phyloP scores from a whole-genome alignment of 208 protist genomes.

The Trypanosoma caninum region DNA sequence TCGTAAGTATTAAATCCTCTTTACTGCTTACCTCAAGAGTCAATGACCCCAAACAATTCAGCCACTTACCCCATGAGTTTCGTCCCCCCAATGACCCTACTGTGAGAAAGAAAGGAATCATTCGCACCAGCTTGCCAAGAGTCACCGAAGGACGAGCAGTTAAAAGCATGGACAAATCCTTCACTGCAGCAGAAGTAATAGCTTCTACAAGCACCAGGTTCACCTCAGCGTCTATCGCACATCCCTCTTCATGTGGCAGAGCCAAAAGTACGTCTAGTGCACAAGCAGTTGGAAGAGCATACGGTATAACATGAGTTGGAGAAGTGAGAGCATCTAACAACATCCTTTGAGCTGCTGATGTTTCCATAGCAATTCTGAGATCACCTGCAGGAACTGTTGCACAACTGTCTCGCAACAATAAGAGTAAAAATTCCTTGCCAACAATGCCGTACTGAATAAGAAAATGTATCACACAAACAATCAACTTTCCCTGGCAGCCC shows the following conservation, averaged over 20 bases:
- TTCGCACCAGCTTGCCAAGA: slow-evolving; percentile 25
- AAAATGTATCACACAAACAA: slow-evolving; percentile 10
- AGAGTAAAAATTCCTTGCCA: slow-evolving; percentile 3
- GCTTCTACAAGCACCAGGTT: slow-evolving; percentile 10
- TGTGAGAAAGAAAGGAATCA: slow-evolving; percentile 14
- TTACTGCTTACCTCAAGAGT: slow-evolving; percentile 1
- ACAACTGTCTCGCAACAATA: not conserved
- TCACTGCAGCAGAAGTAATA: slow-evolving; percentile 10
- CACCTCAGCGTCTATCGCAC: not conserved
- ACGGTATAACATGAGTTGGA: not conserved
- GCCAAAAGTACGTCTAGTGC: slow-evolving; percentile 21
- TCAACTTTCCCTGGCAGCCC: not conserved
- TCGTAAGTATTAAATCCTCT: slow-evolving; percentile 3
- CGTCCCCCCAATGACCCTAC: not conserved
- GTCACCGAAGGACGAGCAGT: not conserved
- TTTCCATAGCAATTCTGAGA: not conserved
- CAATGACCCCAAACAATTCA: slow-evolving; percentile 11
- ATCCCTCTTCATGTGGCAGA: not conserved
- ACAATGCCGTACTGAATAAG: slow-evolving; percentile 7
- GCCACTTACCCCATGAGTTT: slow-evolving; percentile 12
- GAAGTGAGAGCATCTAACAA: slow-evolving; percentile 6
- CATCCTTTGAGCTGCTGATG: not conserved
- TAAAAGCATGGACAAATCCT: not conserved
- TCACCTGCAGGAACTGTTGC: slow-evolving; percentile 4
- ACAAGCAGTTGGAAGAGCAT: slow-evolving; percentile 13